phyloP scores from a whole-genome alignment of 192 early-diverging fungal genomes.

The Umbelopsis isabellina region DNA sequence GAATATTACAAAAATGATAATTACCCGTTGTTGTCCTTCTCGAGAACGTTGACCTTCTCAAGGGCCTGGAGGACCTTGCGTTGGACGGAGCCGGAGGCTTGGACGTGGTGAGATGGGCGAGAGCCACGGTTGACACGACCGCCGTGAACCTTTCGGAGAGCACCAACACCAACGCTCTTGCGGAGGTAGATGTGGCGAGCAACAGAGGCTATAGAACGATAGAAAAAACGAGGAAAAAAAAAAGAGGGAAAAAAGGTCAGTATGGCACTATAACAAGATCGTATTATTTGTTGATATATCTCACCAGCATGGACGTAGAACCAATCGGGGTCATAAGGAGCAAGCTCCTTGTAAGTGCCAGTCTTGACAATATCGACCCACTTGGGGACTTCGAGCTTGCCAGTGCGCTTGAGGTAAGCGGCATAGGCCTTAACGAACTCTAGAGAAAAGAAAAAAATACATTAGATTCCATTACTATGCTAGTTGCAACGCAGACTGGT shows the following conservation, averaged over 20 bases:
- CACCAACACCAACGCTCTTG: constrained; percentile 92
- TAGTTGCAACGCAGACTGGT: no score
- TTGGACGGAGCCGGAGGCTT: constrained; percentile 88
- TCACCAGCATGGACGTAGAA: constrained; percentile 96
- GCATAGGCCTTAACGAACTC: constrained; percentile 77
- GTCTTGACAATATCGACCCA: constrained; percentile 99
- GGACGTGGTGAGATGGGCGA: constrained; percentile 89
- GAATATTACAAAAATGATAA: not conserved
- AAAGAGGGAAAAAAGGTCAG: no score
- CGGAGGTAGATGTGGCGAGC: constrained; percentile 99
- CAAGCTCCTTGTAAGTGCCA: constrained; percentile 94
- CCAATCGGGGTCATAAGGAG: constrained; percentile 99
- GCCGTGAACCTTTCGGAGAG: constrained; percentile 92
- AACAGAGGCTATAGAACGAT: constrained; percentile 65
- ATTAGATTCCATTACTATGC: no score
- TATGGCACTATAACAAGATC: not conserved
- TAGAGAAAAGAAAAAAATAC: constrained; percentile 17
- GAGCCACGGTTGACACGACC: constrained; percentile 90
- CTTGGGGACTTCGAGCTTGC: constrained; percentile 98
- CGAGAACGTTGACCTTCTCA: constrained; percentile 98
- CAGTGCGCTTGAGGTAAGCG: constrained; percentile 98
- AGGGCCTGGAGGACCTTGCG: constrained; percentile 98
- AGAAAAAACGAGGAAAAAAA: not conserved
- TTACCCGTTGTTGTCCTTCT: constrained; percentile 87
- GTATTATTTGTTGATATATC: constrained; percentile 19